Evolutionary conservation across 371 early-diverging fungal species (phyloP), one percentile per base, ranked within the genome.

Genomic region (Mortierella sp.): DNA sequence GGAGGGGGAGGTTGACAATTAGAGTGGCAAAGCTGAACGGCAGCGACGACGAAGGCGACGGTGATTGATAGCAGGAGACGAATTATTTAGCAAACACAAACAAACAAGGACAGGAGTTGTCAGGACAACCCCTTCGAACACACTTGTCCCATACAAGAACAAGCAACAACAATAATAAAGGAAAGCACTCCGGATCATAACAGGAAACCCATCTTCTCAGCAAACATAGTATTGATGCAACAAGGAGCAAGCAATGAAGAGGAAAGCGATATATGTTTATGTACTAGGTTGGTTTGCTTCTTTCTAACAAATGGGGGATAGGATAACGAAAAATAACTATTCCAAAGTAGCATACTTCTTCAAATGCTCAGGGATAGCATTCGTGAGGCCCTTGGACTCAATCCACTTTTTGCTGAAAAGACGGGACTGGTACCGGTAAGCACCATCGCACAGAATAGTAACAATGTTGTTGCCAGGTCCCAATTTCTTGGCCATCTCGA

Each of bases 401-500:
- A 97, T 89, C 97, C 97, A 97, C 76, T 90, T 89, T 88, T 90
- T 93, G 90, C 95, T 95, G 90, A 97, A 98, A 43, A 98, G 89
- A 26, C 98, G 92, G 13, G 96, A 94, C 88, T 97, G 97, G 89
- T 98, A 98, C 84, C 97, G 90, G 78, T 96, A 95, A 14, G 97
- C 98, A 71, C 98, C 98, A 88, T 98, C 98, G 77, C 96, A 95
- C 77, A 98, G 80, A 43, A 98, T 91, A 1, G 98, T 98, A 16
- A 95, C 97, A 79, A 98, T 89, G 67, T 90, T 94, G 78, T 93
- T 91, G 81, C 96, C 96, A 4, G 94, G 94, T 16, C 97, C 97
- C 54, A 98, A 88, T 72, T 92, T 88, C 89, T 95, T 93, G 69
- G 98, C 98, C 92, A 98, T 94, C 88, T 97, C 91, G 70, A 92